Conservation (phyloP, 2,329 filamentous ascomycete genomes). For the Colletotrichum navitas region DNA sequence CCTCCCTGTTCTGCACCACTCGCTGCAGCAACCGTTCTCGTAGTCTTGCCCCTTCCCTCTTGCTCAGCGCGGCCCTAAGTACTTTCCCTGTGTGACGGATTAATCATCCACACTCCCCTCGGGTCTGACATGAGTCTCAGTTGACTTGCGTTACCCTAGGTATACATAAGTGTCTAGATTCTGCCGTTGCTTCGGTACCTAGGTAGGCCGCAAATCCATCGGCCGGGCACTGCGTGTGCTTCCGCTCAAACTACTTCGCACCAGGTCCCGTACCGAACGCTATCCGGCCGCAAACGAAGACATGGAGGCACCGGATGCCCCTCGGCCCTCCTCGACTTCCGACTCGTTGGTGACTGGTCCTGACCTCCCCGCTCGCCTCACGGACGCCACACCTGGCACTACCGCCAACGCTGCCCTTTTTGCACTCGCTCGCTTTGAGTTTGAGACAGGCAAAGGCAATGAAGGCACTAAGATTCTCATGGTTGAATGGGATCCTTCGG, state of each 20-base stretch:
- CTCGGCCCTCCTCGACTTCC: slow-evolving; percentile 13
- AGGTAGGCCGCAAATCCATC: slow-evolving; percentile 10
- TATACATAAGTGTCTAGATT: slow-evolving; percentile 11
- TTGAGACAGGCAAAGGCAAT: slow-evolving; percentile 80
- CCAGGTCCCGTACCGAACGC: background rate
- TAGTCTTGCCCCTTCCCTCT: background rate
- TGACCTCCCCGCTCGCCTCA: background rate
- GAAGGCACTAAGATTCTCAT: slow-evolving; percentile 93
- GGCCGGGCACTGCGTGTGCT: slow-evolving; percentile 16
- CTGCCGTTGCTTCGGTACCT: background rate
- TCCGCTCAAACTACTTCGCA: slow-evolving; percentile 1
- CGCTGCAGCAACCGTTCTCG: background rate
- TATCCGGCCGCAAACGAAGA: background rate
- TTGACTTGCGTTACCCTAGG: background rate
- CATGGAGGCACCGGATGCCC: slow-evolving; percentile 24
- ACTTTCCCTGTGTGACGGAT: background rate
- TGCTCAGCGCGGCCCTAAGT: background rate
- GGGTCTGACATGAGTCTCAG: background rate
- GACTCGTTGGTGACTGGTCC: slow-evolving; percentile 18
- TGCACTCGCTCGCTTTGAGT: slow-evolving; percentile 88
- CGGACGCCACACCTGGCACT: slow-evolving; percentile 52
- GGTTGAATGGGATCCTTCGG: slow-evolving; percentile 82
- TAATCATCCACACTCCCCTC: background rate
- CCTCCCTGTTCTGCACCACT: background rate
- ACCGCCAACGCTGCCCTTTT: slow-evolving; percentile 56